phyloP scores from a whole-genome alignment of 257 asterid species.

The Penstemon barbatus region DNA sequence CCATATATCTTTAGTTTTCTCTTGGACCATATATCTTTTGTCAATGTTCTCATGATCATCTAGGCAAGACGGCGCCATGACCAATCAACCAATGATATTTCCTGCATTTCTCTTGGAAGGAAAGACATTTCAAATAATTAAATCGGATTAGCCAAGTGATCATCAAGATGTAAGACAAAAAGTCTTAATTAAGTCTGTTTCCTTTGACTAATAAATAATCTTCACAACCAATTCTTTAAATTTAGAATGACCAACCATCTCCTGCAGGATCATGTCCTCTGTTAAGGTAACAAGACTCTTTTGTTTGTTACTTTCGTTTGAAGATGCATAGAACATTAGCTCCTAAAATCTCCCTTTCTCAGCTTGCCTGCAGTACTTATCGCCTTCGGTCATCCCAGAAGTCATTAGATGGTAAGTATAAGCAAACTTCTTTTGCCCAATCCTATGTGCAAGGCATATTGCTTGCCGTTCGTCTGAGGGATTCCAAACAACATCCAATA shows the following conservation, averaged over 20 bases:
- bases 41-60: too few species aligned
- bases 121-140: neutral
- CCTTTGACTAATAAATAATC: constrained; percentile 52
- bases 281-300: too few species aligned
- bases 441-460: constrained; percentile 40
- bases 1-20: too few species aligned
- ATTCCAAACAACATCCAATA: constrained; percentile 51
- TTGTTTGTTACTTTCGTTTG: too few species aligned
- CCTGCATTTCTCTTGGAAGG: constrained; percentile 17
- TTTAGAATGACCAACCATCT: too few species aligned
- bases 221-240: constrained; percentile 41
- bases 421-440: constrained; percentile 49
- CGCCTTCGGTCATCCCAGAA: constrained; percentile 43
- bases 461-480: constrained; percentile 53
- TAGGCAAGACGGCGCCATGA: neutral
- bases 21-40: too few species aligned
- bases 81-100: neutral
- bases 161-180: constrained; percentile 36
- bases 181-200: constrained; percentile 30
- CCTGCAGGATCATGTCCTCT: too few species aligned
- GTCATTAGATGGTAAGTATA: constrained; percentile 50
- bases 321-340: constrained; percentile 41
- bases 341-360: constrained; percentile 52
- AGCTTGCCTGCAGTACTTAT: constrained; percentile 48
- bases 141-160: neutral